Evolutionary conservation across 2,329 filamentous ascomycete species (phyloP).

Genomic region (Ophiocordyceps robertsii): DNA sequence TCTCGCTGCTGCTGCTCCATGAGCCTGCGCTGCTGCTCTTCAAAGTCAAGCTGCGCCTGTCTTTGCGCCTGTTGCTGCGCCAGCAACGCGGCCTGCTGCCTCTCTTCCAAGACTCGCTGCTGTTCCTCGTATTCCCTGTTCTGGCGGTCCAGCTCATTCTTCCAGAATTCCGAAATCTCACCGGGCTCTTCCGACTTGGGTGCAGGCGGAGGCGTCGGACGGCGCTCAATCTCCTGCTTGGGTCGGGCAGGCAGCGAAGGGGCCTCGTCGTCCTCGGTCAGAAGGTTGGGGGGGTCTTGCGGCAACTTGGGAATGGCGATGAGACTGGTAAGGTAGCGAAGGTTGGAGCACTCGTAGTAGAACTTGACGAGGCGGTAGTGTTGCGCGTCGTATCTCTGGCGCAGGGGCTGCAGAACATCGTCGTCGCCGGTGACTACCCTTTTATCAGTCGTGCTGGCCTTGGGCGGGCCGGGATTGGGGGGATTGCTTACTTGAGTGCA

Average conservation of each 20-base stretch:
- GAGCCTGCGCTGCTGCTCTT: constrained; percentile 80
- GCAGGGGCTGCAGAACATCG: constrained; percentile 78
- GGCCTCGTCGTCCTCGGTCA: constrained; percentile 71
- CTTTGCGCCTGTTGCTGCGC: constrained; percentile 72
- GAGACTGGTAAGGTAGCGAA: constrained; percentile 88
- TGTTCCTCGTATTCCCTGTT: constrained; percentile 94
- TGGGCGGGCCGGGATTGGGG: not conserved
- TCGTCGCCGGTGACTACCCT: constrained; percentile 74
- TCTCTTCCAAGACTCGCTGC: constrained; percentile 75
- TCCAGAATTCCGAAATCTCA: constrained; percentile 97
- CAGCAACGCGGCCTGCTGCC: constrained; percentile 68
- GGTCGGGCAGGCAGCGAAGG: constrained; percentile 72
- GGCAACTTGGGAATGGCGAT: constrained; percentile 95
- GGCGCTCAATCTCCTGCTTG: constrained; percentile 57
- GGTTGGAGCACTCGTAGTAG: constrained; percentile 97
- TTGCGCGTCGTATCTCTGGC: constrained; percentile 83
- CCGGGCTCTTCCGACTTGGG: constrained; percentile 70
- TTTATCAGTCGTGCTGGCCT: constrained; percentile 7
- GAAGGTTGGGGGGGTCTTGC: constrained; percentile 80
- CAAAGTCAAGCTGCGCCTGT: constrained; percentile 87
- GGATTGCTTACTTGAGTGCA: constrained; percentile 68
- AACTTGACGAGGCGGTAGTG: constrained; percentile 95
- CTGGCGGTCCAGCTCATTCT: constrained; percentile 77
- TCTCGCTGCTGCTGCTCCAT: constrained; percentile 83
- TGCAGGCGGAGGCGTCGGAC: constrained; percentile 55